Evolutionary conservation across 441 rosid genomes (phyloP).

Genomic region (Euphorbia corollata): DNA sequence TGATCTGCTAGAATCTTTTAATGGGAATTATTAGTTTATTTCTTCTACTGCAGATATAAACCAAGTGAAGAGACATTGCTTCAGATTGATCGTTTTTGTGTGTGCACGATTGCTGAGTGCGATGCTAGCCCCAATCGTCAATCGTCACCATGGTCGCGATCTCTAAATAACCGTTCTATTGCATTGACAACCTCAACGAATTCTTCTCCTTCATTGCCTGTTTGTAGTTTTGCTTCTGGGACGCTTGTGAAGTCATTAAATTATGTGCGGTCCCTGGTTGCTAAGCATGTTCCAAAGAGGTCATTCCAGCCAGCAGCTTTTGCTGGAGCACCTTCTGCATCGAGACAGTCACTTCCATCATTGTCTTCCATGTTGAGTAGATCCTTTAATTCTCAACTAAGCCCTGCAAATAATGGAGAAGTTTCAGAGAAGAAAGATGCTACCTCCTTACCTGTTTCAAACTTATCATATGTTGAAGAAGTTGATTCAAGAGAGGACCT

Average conservation of each 20-base stretch:
- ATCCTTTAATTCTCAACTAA: constrained; percentile 78
- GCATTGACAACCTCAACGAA: constrained; percentile 36
- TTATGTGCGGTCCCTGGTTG: constrained; percentile 91
- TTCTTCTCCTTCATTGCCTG: constrained; percentile 64
- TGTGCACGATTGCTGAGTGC: constrained; percentile 69
- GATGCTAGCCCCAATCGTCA: constrained; percentile 52
- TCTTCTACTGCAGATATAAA: constrained; percentile 63
- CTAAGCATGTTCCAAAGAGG: constrained; percentile 72
- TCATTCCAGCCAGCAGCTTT: constrained; percentile 86
- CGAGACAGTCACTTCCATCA: constrained; percentile 71
- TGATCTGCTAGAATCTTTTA: constrained; percentile 12
- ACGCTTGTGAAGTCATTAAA: constrained; percentile 86
- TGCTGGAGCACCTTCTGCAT: constrained; percentile 69
- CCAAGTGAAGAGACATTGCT: constrained; percentile 89
- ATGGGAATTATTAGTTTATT: constrained; percentile 20
- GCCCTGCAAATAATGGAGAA: constrained; percentile 59
- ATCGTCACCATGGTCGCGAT: constrained; percentile 41
- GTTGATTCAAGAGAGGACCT: constrained; percentile 51
- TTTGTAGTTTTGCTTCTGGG: constrained; percentile 76
- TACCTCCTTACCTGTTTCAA: constrained; percentile 48
- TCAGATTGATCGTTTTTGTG: constrained; percentile 87
- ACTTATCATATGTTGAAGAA: constrained; percentile 59
- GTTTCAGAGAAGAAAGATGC: constrained; percentile 61
- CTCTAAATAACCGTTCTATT: constrained; percentile 40
- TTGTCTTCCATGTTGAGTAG: constrained; percentile 76